Conservation (phyloP, 225 moss, liverwort and hornwort genomes). For the Asterella californica region DNA sequence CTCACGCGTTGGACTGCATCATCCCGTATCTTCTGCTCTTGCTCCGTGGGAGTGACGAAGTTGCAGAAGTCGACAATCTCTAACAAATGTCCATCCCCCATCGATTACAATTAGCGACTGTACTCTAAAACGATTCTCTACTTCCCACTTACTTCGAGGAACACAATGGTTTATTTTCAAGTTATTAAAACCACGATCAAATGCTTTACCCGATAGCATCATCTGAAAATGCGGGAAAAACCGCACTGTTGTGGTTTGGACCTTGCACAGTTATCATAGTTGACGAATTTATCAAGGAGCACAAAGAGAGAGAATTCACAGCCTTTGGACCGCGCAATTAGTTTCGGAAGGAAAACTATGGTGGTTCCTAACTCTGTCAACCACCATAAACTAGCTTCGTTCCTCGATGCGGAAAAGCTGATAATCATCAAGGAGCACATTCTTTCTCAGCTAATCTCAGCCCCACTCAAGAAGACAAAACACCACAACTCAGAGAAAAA, state of each 20-base stretch:
- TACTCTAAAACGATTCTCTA: not conserved
- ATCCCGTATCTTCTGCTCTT: constrained; percentile 56
- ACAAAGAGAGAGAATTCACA: no score
- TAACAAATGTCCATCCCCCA: constrained; percentile 20
- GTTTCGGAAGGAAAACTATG: no score
- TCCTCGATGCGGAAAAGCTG: no score
- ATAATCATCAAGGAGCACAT: no score
- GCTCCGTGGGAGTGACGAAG: constrained; percentile 66
- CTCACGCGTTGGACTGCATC: constrained; percentile 63
- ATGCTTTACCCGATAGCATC: not conserved
- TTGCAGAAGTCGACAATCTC: constrained; percentile 77
- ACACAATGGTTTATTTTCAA: not conserved
- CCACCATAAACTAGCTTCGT: no score
- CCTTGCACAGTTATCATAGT: no score
- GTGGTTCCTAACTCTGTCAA: no score
- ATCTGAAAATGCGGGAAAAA: not conserved
- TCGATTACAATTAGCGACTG: not conserved
- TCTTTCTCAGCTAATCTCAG: no score
- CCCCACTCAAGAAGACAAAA: not conserved
- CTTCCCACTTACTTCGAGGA: not conserved
- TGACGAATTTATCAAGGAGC: no score
- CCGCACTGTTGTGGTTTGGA: no score
- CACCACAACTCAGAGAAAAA: not conserved
- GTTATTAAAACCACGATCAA: not conserved
- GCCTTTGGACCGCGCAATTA: no score